A percentile compares a stretch with the other conserved stretches of the same genome.
phyloP scores from a whole-genome alignment of 257 asterid species.

The Solanum etuberosum region DNA sequence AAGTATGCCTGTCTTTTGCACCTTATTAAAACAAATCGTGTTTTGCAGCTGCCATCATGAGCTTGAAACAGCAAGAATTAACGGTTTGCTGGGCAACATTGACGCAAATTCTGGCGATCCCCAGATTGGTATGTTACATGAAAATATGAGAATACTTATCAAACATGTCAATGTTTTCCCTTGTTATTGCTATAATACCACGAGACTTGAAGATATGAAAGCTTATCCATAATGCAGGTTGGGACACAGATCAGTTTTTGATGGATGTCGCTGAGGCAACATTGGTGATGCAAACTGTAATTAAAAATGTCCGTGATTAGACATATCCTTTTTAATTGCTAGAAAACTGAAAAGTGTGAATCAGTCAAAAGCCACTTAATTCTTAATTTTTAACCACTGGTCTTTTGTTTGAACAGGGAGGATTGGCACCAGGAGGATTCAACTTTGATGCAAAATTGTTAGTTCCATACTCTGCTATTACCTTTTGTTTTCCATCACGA shows the following conservation, averaged over 20 bases:
- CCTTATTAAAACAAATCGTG: background rate
- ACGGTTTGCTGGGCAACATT: conserved; percentile 86
- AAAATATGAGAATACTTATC: background rate
- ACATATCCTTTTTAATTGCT: background rate
- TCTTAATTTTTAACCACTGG: background rate
- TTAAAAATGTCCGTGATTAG: conserved; percentile 49
- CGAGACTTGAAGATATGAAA: background rate
- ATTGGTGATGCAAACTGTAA: conserved; percentile 67
- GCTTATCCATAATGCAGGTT: conserved; percentile 38
- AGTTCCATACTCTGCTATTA: conserved; percentile 7
- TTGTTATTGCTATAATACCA: background rate
- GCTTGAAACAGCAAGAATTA: conserved; percentile 94
- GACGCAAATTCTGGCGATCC: conserved; percentile 97
- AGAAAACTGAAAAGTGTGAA: background rate
- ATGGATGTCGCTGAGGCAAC: conserved; percentile 97
- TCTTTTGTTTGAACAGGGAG: conserved; percentile 42
- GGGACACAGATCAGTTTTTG: conserved; percentile 98
- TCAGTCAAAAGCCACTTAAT: background rate
- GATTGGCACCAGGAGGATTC: conserved; percentile 97
- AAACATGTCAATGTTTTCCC: background rate
- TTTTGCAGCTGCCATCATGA: conserved; percentile 76
- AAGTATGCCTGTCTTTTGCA: background rate
- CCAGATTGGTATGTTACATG: conserved; percentile 46
- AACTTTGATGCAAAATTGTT: conserved; percentile 94
- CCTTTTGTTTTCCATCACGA: background rate